These are phyloP conservation scores for Fusarium anguioides DNA, from an alignment of 2,329 filamentous ascomycete species.

Conservation along the genomic window DNA sequence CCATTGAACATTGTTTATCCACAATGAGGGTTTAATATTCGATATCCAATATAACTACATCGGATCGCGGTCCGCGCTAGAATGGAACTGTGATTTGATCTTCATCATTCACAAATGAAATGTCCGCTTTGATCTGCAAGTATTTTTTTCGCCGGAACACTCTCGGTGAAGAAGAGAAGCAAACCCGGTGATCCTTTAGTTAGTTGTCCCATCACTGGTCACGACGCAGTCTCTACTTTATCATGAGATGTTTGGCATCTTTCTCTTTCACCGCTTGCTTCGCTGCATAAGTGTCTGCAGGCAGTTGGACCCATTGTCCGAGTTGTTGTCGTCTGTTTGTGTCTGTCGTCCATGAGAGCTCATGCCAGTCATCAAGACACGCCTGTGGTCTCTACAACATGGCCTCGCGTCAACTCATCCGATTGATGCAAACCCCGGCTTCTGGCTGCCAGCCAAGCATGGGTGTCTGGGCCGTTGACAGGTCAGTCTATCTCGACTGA, in stretches of 20 bases:
- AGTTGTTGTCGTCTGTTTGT: constrained; percentile 16
- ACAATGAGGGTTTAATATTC: constrained; percentile 21
- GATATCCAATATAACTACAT: constrained; percentile 15
- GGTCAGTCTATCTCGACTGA: constrained; percentile 31
- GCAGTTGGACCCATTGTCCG: constrained; percentile 24
- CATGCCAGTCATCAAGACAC: constrained; percentile 33
- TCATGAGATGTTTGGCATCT: constrained; percentile 19
- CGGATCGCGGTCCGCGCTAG: constrained; percentile 29
- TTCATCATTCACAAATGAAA: constrained; percentile 23
- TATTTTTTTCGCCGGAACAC: constrained; percentile 2
- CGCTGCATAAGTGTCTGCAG: constrained; percentile 39
- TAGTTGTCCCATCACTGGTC: not conserved
- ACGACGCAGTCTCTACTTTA: constrained; percentile 14
- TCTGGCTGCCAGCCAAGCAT: constrained; percentile 31
- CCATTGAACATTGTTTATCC: constrained; percentile 25
- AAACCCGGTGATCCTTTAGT: not conserved
- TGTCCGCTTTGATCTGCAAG: constrained; percentile 25
- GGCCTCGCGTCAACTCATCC: constrained; percentile 17
- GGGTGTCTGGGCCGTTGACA: constrained; percentile 39
- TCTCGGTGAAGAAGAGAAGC: constrained; percentile 10
- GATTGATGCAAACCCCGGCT: constrained; percentile 34
- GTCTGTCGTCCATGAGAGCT: constrained; percentile 22
- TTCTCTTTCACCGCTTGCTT: constrained; percentile 43
- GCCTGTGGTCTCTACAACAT: constrained; percentile 32
- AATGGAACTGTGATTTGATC: constrained; percentile 22